These are phyloP conservation scores for Gaeumannomyces tritici DNA, from an alignment of 2,329 filamentous ascomycete genomes.

Conservation along the genomic window DNA sequence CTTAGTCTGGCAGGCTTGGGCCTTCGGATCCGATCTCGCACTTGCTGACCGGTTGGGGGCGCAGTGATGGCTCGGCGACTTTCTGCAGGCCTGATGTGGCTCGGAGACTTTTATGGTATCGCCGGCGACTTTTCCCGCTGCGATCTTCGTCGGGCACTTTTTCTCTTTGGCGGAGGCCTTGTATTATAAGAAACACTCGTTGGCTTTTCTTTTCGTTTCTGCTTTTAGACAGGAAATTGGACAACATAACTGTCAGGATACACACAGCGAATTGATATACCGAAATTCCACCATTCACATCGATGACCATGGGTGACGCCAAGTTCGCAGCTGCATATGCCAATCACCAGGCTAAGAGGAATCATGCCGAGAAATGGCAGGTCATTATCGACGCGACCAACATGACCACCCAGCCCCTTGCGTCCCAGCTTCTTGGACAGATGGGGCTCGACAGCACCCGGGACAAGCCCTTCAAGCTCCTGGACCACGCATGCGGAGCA, in stretches of 20 bases:
- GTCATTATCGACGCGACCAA: background rate
- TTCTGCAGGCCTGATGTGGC: background rate
- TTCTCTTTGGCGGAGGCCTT: too few species aligned
- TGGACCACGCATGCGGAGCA: conserved; percentile 45
- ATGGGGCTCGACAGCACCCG: conserved; percentile 17
- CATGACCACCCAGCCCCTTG: conserved; percentile 13
- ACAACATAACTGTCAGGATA: background rate
- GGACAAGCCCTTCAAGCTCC: conserved; percentile 23
- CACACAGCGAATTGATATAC: background rate
- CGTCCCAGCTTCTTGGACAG: conserved; percentile 16
- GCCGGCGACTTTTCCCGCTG: too few species aligned
- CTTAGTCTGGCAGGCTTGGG: background rate
- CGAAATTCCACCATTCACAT: background rate
- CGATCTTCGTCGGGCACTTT: background rate
- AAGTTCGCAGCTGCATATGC: background rate
- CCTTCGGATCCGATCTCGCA: background rate
- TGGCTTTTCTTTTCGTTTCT: background rate
- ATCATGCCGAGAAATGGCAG: background rate
- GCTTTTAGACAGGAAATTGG: background rate
- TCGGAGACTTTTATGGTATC: background rate
- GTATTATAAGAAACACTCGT: too few species aligned
- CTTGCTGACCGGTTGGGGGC: background rate
- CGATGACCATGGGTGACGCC: background rate
- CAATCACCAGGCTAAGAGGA: background rate
- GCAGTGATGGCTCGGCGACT: background rate